phyloP scores from a whole-genome alignment of 2,329 filamentous ascomycete species.

The Cryphonectria carpinicola region DNA sequence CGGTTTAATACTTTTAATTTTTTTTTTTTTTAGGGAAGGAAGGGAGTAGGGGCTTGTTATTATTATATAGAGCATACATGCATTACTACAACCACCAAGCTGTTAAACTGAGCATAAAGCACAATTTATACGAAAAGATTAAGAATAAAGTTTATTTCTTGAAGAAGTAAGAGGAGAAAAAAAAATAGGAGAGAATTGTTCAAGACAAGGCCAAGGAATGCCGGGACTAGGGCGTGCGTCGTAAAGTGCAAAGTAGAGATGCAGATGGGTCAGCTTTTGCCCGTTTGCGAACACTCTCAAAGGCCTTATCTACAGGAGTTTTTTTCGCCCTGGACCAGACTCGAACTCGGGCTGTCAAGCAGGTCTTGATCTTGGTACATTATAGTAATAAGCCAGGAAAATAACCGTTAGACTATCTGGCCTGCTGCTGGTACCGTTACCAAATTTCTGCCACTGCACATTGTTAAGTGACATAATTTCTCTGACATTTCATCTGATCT shows the following conservation, averaged over 20 bases:
- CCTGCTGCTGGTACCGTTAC: background rate
- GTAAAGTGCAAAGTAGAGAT: background rate
- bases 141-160: too few species aligned
- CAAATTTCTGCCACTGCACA: background rate
- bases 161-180: background rate
- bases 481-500: background rate
- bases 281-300: conserved; percentile 8
- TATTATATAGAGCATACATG: too few species aligned
- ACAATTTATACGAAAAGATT: too few species aligned
- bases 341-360: background rate
- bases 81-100: too few species aligned
- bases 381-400: background rate
- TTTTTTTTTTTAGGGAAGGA: too few species aligned
- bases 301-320: background rate
- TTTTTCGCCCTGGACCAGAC: background rate
- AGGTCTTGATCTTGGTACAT: background rate
- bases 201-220: background rate
- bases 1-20: too few species aligned
- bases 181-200: background rate
- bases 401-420: background rate
- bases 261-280: background rate
- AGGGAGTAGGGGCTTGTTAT: too few species aligned
- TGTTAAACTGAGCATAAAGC: too few species aligned
- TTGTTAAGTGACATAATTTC: background rate
- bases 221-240: background rate